phyloP scores from a whole-genome alignment of 108 stramenopile genomes.

The Nannochloropsis granulata region DNA sequence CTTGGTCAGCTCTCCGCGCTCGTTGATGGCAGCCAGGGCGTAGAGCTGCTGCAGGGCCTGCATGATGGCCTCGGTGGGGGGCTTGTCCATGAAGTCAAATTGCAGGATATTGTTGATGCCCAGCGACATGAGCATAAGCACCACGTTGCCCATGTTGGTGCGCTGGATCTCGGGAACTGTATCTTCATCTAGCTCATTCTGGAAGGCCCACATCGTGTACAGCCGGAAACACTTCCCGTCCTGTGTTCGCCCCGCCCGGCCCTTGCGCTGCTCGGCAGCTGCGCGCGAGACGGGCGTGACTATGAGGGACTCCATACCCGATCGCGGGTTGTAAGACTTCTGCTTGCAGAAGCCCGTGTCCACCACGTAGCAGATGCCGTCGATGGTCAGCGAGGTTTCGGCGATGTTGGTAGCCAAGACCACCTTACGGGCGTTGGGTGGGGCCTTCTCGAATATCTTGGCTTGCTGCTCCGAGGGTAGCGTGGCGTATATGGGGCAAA shows the following conservation, averaged over 20 bases:
- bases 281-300: slow-evolving; percentile 90
- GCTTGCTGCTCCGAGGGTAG: slow-evolving; percentile 96
- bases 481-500: slow-evolving; percentile 95
- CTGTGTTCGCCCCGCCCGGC: slow-evolving; percentile 86
- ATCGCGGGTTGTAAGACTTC: slow-evolving; percentile 82
- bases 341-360: slow-evolving; percentile 98
- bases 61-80: slow-evolving; percentile 82
- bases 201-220: slow-evolving; percentile 90
- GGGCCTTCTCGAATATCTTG: slow-evolving; percentile 95
- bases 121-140: slow-evolving; percentile 90
- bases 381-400: slow-evolving; percentile 84
- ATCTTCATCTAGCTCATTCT: slow-evolving; percentile 91
- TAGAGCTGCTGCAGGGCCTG: slow-evolving; percentile 89
- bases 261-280: slow-evolving; percentile 73
- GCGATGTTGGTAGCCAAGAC: slow-evolving; percentile 98
- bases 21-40: slow-evolving; percentile 97
- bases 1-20: slow-evolving; percentile 92
- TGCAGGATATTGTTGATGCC: slow-evolving; percentile 93
- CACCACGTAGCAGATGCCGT: slow-evolving; percentile 96
- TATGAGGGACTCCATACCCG: slow-evolving; percentile 89
- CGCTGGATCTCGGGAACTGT: slow-evolving; percentile 93
- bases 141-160: slow-evolving; percentile 97
- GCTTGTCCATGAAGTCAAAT: slow-evolving; percentile 87
- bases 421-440: slow-evolving; percentile 82
- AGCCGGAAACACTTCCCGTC: slow-evolving; percentile 99